A percentile compares a stretch with the other conserved stretches of the same genome.
phyloP scores from a whole-genome alignment of 306 rosid genomes.

The Vigna radiata region DNA sequence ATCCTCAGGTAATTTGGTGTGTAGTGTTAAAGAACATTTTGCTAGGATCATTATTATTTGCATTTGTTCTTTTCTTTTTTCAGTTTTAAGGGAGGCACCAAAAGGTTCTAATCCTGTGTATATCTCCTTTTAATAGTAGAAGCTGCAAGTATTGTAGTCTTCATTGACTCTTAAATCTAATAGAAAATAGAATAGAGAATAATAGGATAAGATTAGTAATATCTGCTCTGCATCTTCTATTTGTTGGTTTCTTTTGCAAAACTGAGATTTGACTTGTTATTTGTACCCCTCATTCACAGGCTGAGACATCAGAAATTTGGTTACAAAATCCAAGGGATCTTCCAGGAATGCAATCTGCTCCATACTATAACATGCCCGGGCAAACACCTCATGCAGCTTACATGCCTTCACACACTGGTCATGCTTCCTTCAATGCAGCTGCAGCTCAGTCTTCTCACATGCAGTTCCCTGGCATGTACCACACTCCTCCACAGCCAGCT shows the following conservation, averaged over 20 bases:
- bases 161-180: background rate
- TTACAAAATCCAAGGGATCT: slow-evolving; percentile 92
- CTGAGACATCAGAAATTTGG: slow-evolving; percentile 97
- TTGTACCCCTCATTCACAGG: slow-evolving; percentile 54
- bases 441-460: slow-evolving; percentile 96
- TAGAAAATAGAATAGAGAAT: background rate
- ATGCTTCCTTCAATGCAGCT: slow-evolving; percentile 80
- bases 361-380: slow-evolving; percentile 87
- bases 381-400: slow-evolving; percentile 83
- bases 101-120: background rate
- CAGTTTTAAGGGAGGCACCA: background rate
- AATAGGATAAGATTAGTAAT: background rate
- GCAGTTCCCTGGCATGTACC: slow-evolving; percentile 98
- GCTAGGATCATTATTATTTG: background rate
- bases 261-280: slow-evolving; percentile 13
- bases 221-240: background rate
- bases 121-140: background rate
- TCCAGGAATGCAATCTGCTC: slow-evolving; percentile 82
- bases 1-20: slow-evolving; percentile 78
- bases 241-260: background rate
- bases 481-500: slow-evolving; percentile 77
- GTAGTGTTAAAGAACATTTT: background rate
- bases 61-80: background rate
- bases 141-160: background rate
- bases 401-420: slow-evolving; percentile 85